phyloP scores from a whole-genome alignment of 164 flowering plant genomes.

The Vitis rotundifolia region DNA sequence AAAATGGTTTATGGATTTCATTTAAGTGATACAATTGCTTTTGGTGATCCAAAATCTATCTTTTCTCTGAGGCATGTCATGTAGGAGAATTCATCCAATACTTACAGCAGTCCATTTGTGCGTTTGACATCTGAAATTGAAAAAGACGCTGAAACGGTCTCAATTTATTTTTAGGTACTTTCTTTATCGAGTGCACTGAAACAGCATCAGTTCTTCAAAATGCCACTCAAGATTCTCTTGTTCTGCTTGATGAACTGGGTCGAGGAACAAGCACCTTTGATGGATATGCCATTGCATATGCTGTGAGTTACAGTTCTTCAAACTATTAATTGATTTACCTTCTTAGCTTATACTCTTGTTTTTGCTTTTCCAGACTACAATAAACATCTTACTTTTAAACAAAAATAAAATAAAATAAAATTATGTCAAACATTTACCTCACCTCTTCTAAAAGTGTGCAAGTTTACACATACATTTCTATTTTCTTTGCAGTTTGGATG shows the following conservation, averaged over 20 bases:
- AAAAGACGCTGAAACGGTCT: neutral
- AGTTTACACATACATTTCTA: neutral
- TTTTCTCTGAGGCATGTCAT: no score
- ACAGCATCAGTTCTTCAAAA: constrained; percentile 90
- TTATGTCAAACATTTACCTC: no score
- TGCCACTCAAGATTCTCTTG: constrained; percentile 88
- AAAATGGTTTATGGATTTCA: neutral
- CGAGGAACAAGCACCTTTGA: constrained; percentile 99
- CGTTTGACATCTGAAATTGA: no score
- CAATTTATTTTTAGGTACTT: constrained; percentile 68
- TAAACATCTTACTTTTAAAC: no score
- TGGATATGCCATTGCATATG: constrained; percentile 98
- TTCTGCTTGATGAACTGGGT: constrained; percentile 94
- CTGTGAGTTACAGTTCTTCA: constrained; percentile 49
- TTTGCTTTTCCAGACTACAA: neutral
- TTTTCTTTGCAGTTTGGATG: constrained; percentile 1
- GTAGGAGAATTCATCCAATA: no score
- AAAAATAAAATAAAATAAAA: no score
- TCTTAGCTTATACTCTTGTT: neutral
- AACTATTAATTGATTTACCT: neutral
- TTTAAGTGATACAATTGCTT: no score
- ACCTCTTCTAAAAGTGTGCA: no score
- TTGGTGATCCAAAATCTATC: no score
- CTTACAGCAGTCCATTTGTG: neutral
- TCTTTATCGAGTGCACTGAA: constrained; percentile 84